These are phyloP conservation scores for Chrysoporthe austroafricana DNA, from an alignment of 2,329 filamentous ascomycete species.

Conservation along the genomic window DNA sequence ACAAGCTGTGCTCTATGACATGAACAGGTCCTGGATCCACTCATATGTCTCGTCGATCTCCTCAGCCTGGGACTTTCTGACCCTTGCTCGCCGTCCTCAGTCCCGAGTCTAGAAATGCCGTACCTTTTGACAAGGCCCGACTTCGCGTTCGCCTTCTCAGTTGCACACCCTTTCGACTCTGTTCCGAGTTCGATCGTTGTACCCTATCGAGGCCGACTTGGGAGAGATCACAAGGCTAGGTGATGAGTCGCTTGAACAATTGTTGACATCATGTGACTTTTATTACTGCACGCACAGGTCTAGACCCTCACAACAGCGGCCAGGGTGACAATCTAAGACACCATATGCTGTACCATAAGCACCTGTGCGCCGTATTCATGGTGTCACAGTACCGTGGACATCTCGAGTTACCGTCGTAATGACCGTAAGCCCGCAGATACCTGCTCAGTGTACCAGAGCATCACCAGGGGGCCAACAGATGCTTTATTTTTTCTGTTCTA, in stretches of 20 bases:
- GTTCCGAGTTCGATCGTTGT: neutral
- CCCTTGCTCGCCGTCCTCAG: neutral
- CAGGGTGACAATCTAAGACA: neutral
- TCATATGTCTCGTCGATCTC: neutral
- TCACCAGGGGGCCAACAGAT: neutral
- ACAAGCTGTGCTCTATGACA: neutral
- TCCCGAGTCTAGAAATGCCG: neutral
- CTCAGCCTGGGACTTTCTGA: neutral
- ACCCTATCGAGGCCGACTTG: neutral
- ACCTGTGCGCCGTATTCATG: neutral
- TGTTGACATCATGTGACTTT: neutral
- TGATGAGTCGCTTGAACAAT: neutral
- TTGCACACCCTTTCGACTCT: neutral
- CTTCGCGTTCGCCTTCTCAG: neutral
- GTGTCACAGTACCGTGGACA: neutral
- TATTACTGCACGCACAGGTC: no score
- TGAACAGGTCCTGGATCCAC: neutral
- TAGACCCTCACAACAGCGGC: neutral
- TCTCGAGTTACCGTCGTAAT: neutral
- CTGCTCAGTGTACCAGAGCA: neutral
- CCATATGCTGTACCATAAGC: neutral
- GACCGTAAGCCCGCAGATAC: neutral
- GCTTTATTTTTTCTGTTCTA: neutral
- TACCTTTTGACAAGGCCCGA: neutral
- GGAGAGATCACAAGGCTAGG: neutral